Evolutionary conservation across 129 eudicot species (phyloP), one percentile per base, ranked within the genome.

Genomic region (Glebionis coronaria): DNA sequence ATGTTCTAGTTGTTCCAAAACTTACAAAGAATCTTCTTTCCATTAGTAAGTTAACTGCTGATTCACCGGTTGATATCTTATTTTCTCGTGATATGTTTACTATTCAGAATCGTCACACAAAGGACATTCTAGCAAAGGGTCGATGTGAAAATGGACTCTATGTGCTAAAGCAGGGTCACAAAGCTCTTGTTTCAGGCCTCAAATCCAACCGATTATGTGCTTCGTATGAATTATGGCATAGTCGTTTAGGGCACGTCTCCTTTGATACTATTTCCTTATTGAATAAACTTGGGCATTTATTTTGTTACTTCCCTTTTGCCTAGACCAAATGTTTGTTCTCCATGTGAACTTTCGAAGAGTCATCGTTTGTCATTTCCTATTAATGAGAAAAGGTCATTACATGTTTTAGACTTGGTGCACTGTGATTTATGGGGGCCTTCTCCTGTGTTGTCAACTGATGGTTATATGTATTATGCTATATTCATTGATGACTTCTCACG

Each of bases 131-230:
- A 21, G 63, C 63, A 57, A 57, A 16, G 61, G 63, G 19, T 8
- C 23, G 63, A 15, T 57, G 63, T 57, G 63, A 57, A 57, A 10
- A 12, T 57, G 63, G 44, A 21, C 44, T 57, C 25, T 23, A 11
- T 25, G 63, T 57, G 44, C 40, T 21, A 23, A 18, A 21, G 63
- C 0, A 57, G 25, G 63, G 42, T 27, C 44, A 57, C 13, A 57
- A 57, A 11, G 8, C 63, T 13, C 63, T 57, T 16, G 14, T 57
- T 9, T 42, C 20, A 11, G 35, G 13, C 9, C 63, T 57, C 2
- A 12, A 12, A 4, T 56, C 31, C 42, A 12, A 13, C 9, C 5
- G 18, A 3, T 40, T 25, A 11, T 0, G 18, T 23, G 63, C 63
- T 27, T 57, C 63, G 3, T 57, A 57, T 8, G 16, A 57, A 40